Base-by-base conservation (phyloP, 2,329 filamentous ascomycete species). In the Curvularia eragrostidis region DNA sequence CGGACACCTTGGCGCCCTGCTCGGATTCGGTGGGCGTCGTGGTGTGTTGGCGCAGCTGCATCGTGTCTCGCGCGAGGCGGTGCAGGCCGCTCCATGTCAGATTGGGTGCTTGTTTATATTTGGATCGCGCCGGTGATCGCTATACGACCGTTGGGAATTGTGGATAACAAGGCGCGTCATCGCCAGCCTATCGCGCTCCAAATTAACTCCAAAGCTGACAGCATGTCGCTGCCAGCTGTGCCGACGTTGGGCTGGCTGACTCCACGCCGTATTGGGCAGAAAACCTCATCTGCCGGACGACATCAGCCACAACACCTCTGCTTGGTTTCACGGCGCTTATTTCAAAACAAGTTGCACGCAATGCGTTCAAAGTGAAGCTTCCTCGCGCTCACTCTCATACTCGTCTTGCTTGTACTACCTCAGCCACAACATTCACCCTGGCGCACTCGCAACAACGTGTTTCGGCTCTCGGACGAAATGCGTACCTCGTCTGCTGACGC, bases 41-140 rank as follows among this genome's bases (percentile, higher is more conserved):
- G n/a, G n/a, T n/a, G 21, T 15, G 24, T 12, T 13, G 15, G 34
- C 32, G 32, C 18, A 6, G 7, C 15, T 24, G 13, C 23, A 5
- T n/a, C 43, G 43, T 13, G 10, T 30, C n/a, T 10, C 26, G n/a
- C 7, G 5, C 15, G 43, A 26, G 42, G 42, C 42, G 42, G 23
- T 30, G 42, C 42, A 44, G 42, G 7, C 23, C 23, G 30, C 19
- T 32, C 24, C 39, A 46, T 51, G 41, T 47, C 52, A 55, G 47
- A 48, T 23, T 32, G 26, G 44, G 19, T 23, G 21, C 9, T 34
- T 49, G 28, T 24, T 50, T 32, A 36, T 44, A 38, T 43, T 43
- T 50, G 24, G 52, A 41, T 38, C 23, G 46, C 30, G 38, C 30
- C 38, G 46, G 10, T 50, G 39, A 55, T 55, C 46, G 5, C 23